Evolutionary conservation across 75 land plant genomes (phyloP).

Genomic region (Picea sitchensis): DNA sequence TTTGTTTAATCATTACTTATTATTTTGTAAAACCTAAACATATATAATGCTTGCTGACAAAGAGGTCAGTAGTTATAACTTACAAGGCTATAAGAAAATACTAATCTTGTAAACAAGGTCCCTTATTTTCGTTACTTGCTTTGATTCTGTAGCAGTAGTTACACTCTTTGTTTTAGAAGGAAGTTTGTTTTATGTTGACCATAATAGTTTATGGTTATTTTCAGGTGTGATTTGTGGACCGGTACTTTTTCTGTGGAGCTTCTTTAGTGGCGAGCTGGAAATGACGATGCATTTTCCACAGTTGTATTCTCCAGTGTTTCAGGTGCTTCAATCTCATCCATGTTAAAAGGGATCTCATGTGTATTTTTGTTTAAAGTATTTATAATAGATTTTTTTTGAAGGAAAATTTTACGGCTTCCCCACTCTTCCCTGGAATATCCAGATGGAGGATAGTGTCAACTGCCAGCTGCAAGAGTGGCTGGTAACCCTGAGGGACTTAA

Average conservation of each 20-base stretch:
- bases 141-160: not conserved
- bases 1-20: not conserved
- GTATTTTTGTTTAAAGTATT: not conserved
- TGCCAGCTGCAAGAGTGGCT: no score
- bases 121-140: not conserved
- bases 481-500: no score
- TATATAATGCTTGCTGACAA: not conserved
- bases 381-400: no score
- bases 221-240: conserved; percentile 90
- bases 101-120: not conserved
- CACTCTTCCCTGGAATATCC: no score
- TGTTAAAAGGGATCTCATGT: not conserved
- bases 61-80: not conserved
- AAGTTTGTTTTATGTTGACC: not conserved
- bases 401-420: no score
- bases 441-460: no score
- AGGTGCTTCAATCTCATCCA: conserved; percentile 39
- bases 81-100: conserved; percentile 1
- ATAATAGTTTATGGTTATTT: conserved; percentile 1
- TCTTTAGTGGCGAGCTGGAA: conserved; percentile 77
- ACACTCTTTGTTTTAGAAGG: not conserved
- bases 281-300: conserved; percentile 62
- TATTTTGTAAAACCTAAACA: not conserved
- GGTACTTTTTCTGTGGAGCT: conserved; percentile 73
- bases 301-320: conserved; percentile 69